Base-by-base conservation (phyloP, 768 basidiomycete genomes). In the Lactifluus echinatus region DNA sequence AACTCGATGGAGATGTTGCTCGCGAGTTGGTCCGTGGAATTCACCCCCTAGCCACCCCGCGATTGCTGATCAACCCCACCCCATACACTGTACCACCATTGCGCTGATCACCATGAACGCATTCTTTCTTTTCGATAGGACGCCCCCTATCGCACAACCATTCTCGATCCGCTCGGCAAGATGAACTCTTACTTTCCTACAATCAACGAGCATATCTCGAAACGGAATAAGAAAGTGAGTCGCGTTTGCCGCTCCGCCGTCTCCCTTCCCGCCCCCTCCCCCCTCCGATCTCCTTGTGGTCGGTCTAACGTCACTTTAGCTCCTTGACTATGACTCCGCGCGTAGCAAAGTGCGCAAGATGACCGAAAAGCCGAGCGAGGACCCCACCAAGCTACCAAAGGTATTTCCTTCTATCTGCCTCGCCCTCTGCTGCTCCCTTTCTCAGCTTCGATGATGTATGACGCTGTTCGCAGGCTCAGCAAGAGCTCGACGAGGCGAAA, bases 161-260 rank as follows among this genome's bases (percentile, higher is more conserved):
- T 98, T 49, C 84, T 94, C 54, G 96, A 98, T 67, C 96, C 96
- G 2, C 75, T 97, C 3, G 93, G 94, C 2, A 96, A 94, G 75
- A 91, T 99, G 84, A 92, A 90, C 68, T 87, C 89, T 0, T 96
- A 96, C 71, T 95, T 92, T 73, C 91, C 93, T 3, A 74, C 90
- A 31, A 84, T 97, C 69, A 96, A 96, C 68, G 91, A 94, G 57
- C 90, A 94, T 55, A 92, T 99, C 61, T 59, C 81, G 51, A 99
- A 99, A 73, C 82, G 96, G 52, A 89, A 95, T 73, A 95, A 99
- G 78, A 99, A 98, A 82, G 94, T 91, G 40, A 53, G 55, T 42
- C n/a, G 59, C 46, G 10, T 19, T 42, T 7, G 40, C 21, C 40
- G 40, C 21, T 42, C 40, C 40, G 39, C 39, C 39, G 8, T 36